Evolutionary conservation across 1,139 yeast genomes (phyloP).

Genomic region (Geotrichum klebahnii): DNA sequence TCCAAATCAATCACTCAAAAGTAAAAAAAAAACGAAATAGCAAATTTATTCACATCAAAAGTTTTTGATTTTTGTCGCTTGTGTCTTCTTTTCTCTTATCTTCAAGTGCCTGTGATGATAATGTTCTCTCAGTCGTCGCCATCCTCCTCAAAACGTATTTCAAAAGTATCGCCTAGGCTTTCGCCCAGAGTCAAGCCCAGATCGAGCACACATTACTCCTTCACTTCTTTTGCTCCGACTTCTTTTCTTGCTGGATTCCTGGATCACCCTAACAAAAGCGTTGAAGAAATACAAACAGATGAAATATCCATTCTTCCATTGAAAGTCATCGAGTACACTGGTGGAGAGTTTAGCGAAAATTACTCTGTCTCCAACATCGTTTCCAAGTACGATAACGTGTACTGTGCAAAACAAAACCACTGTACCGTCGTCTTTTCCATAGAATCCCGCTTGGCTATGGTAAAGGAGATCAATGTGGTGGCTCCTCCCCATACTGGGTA

Average conservation of each 20-base stretch:
- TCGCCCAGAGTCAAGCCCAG: not conserved
- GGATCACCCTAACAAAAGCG: not conserved
- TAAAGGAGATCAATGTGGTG: slow-evolving; percentile 22
- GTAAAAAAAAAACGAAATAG: too few relatives aligned
- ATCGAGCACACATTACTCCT: too few relatives aligned
- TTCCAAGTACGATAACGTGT: slow-evolving; percentile 21
- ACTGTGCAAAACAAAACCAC: slow-evolving; percentile 22
- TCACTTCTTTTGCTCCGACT: slow-evolving; percentile 1
- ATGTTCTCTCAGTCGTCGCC: too few relatives aligned
- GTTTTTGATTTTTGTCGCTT: too few relatives aligned
- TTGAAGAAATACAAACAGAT: not conserved
- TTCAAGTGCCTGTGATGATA: too few relatives aligned
- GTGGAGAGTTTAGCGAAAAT: slow-evolving; percentile 20
- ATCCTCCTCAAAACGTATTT: too few relatives aligned
- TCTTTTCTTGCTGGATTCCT: slow-evolving; percentile 6
- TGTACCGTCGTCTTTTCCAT: slow-evolving; percentile 22
- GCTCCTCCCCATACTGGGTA: slow-evolving; percentile 24
- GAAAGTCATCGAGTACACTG: slow-evolving; percentile 18
- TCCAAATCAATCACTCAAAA: too few relatives aligned
- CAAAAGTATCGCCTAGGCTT: not conserved
- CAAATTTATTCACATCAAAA: too few relatives aligned
- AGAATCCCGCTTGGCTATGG: slow-evolving; percentile 8
- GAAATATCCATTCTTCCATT: slow-evolving; percentile 10
- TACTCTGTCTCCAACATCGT: slow-evolving; percentile 22
- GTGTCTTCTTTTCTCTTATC: too few relatives aligned